Conservation (phyloP, 805 yeast species). For the Ogataea trehaloabstinens region DNA sequence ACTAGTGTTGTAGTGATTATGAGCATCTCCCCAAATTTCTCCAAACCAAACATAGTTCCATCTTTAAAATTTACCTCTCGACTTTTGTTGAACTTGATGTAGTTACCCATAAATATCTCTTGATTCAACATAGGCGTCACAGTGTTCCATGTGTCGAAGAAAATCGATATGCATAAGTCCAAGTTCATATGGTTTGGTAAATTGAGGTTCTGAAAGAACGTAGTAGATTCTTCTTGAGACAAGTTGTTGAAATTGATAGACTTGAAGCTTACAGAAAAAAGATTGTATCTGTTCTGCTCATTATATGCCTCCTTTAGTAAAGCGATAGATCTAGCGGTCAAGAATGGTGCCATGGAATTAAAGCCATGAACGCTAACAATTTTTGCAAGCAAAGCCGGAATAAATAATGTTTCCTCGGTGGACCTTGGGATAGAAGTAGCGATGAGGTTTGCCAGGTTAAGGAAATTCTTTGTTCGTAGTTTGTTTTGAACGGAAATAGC, state of each 20-base stretch:
- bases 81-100: conserved; percentile 44
- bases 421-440: conserved; percentile 75
- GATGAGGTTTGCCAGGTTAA: conserved; percentile 54
- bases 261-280: conserved; percentile 31
- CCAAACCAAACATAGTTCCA: conserved; percentile 41
- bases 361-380: conserved; percentile 71
- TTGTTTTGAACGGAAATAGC: conserved; percentile 53
- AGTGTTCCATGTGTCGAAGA: conserved; percentile 77
- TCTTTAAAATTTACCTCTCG: conserved; percentile 44
- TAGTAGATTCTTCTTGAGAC: conserved; percentile 39
- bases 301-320: conserved; percentile 53
- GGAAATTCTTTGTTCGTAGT: conserved; percentile 40
- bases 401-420: conserved; percentile 74
- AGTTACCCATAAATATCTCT: conserved; percentile 62
- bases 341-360: conserved; percentile 64
- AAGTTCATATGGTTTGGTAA: conserved; percentile 55
- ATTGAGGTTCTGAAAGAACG: conserved; percentile 42
- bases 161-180: conserved; percentile 66
- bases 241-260: conserved; percentile 38
- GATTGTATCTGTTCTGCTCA: conserved; percentile 32
- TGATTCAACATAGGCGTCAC: conserved; percentile 69
- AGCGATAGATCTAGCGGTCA: conserved; percentile 71
- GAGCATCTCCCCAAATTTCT: conserved; percentile 56
- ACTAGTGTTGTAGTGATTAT: conserved; percentile 50
- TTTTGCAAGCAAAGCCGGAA: conserved; percentile 68